These are phyloP conservation scores for Aethionema arabicum DNA, from an alignment of 345 rosid genomes.

Conservation along the genomic window DNA sequence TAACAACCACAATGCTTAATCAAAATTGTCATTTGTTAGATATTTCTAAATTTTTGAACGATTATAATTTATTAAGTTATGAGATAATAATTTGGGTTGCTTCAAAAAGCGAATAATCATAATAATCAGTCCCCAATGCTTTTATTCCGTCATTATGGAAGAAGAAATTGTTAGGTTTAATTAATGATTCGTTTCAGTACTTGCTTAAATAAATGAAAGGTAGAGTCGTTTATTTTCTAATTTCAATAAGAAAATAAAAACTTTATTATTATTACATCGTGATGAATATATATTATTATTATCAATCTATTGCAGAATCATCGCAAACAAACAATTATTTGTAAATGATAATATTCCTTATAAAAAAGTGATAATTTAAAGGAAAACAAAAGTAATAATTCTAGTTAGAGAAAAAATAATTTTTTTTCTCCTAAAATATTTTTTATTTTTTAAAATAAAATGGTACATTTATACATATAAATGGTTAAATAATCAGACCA, in stretches of 20 bases:
- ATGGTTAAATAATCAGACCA: too few relatives aligned
- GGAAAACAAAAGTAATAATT: too few relatives aligned
- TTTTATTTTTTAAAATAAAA: too few relatives aligned
- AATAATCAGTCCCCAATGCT: constrained; percentile 15
- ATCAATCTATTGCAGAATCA: constrained; percentile 10
- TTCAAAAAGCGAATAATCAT: constrained; percentile 30
- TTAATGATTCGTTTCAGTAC: constrained; percentile 27
- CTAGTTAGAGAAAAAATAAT: too few relatives aligned
- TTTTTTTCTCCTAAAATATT: too few relatives aligned
- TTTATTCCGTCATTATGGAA: constrained; percentile 24
- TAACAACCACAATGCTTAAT: too few relatives aligned
- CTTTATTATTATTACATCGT: neutral
- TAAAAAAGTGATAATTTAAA: too few relatives aligned
- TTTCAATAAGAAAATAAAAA: neutral
- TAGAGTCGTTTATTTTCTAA: constrained; percentile 26
- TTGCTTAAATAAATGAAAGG: constrained; percentile 39
- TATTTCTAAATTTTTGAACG: neutral
- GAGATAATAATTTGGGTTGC: constrained; percentile 26
- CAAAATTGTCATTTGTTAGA: too few relatives aligned
- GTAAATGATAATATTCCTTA: neutral
- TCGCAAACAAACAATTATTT: neutral
- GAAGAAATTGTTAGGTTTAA: constrained; percentile 27
- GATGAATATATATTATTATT: constrained; percentile 9
- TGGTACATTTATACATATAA: too few relatives aligned
- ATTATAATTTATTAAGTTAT: constrained; percentile 13